These are phyloP conservation scores for Dictyostelium firmibasis DNA, from an alignment of 78 protist genomes.

Conservation along the genomic window DNA sequence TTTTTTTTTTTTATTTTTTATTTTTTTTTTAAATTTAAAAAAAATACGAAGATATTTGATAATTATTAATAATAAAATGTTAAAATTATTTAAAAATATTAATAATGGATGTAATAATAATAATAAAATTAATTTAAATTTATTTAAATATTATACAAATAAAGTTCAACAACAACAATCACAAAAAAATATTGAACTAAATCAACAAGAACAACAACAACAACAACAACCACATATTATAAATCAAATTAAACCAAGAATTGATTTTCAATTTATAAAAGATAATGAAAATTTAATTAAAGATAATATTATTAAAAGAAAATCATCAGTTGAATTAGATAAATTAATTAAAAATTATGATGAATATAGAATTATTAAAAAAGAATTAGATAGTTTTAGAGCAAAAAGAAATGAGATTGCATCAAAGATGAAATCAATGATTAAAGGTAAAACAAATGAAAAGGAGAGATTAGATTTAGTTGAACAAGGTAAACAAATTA, in stretches of 20 bases:
- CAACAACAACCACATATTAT: not conserved
- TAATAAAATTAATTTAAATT: not conserved
- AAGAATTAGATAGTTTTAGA: conserved; percentile 27
- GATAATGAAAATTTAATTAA: conserved; percentile 14
- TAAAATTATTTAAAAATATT: not conserved
- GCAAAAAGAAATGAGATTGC: conserved; percentile 42
- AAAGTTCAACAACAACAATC: not conserved
- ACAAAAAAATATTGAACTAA: no score
- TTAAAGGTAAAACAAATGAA: not conserved
- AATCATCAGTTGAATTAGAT: conserved; percentile 8
- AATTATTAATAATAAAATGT: not conserved
- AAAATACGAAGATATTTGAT: not conserved
- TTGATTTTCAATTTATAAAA: conserved; percentile 51
- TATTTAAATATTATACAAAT: not conserved
- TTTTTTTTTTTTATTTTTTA: not conserved
- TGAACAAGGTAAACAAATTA: conserved; percentile 39
- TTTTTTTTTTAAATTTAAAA: no score
- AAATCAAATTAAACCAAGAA: conserved; percentile 23
- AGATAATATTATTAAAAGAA: conserved; percentile 47
- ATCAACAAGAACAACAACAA: not conserved
- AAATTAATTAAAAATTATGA: conserved; percentile 14
- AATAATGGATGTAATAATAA: not conserved
- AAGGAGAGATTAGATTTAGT: not conserved
- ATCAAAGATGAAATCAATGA: not conserved
- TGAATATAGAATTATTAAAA: conserved; percentile 18